phyloP scores from a whole-genome alignment of 2,329 filamentous ascomycete species.

The Epichloe gansuensis region DNA sequence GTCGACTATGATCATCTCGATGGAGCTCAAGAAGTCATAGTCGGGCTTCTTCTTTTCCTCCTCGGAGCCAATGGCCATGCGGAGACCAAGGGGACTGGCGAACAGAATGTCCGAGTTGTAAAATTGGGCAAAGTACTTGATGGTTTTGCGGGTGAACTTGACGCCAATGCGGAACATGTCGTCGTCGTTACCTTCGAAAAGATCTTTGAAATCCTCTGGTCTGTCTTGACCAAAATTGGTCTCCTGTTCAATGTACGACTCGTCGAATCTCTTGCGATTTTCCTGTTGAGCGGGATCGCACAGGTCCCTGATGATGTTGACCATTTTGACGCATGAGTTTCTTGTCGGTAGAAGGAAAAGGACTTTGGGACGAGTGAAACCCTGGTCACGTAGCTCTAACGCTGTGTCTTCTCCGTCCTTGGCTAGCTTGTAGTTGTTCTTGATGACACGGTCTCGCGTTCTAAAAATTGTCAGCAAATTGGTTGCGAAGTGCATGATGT shows the following conservation, averaged over 20 bases:
- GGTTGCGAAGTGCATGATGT: too few species aligned
- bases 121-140: constrained; percentile 91
- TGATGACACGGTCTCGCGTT: constrained; percentile 81
- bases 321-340: constrained; percentile 67
- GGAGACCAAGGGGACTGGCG: constrained; percentile 77
- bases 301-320: constrained; percentile 64
- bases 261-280: constrained; percentile 84
- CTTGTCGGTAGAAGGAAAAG: constrained; percentile 83
- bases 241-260: constrained; percentile 61
- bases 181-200: constrained; percentile 92
- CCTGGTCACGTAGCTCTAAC: constrained; percentile 77
- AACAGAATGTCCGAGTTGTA: constrained; percentile 95
- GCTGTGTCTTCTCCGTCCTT: constrained; percentile 52
- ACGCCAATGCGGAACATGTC: constrained; percentile 95
- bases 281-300: constrained; percentile 84
- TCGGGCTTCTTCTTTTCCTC: constrained; percentile 52
- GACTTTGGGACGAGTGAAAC: constrained; percentile 89
- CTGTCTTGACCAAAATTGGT: constrained; percentile 56
- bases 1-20: constrained; percentile 82
- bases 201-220: constrained; percentile 73
- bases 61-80: constrained; percentile 79
- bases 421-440: constrained; percentile 73
- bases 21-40: constrained; percentile 83
- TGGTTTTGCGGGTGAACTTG: constrained; percentile 90
- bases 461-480: constrained; percentile 22